Conservation (phyloP, 2,329 filamentous ascomycete genomes). For the Reticulascus tulasneorum region DNA sequence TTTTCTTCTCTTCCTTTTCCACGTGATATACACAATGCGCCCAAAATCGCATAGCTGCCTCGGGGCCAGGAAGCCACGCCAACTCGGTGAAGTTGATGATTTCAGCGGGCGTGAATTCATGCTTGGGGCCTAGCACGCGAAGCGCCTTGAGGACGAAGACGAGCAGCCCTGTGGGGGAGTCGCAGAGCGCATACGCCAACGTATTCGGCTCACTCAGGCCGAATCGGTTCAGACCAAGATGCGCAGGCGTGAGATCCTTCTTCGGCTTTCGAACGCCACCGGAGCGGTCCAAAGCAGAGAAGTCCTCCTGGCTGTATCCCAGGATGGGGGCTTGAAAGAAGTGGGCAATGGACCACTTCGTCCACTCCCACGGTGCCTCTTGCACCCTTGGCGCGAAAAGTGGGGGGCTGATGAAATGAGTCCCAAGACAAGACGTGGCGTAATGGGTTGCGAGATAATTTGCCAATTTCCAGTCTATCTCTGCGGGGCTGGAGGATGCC, state of each 20-base stretch:
- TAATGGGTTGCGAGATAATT: slow-evolving; percentile 45
- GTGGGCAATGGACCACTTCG: slow-evolving; percentile 53
- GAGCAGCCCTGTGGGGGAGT: slow-evolving; percentile 56
- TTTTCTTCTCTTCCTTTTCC: slow-evolving; percentile 22
- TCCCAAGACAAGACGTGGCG: slow-evolving; percentile 49
- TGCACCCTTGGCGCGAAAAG: slow-evolving; percentile 44
- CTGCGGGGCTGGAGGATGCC: slow-evolving; percentile 37
- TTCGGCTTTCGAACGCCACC: not conserved
- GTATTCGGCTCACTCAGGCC: slow-evolving; percentile 47
- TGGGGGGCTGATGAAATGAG: slow-evolving; percentile 57
- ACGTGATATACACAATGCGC: slow-evolving; percentile 36
- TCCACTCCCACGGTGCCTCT: slow-evolving; percentile 42
- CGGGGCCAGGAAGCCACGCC: slow-evolving; percentile 64
- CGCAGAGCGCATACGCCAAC: slow-evolving; percentile 56
- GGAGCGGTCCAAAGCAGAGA: slow-evolving; percentile 33
- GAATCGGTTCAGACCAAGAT: slow-evolving; percentile 25
- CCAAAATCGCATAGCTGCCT: slow-evolving; percentile 56
- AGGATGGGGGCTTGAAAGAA: slow-evolving; percentile 45
- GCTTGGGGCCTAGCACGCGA: slow-evolving; percentile 32
- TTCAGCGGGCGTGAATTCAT: slow-evolving; percentile 44
- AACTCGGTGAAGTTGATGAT: slow-evolving; percentile 58
- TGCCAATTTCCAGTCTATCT: slow-evolving; percentile 49
- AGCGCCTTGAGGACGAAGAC: slow-evolving; percentile 49
- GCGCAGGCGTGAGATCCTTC: slow-evolving; percentile 13
- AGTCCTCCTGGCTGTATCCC: slow-evolving; percentile 52